phyloP scores from a whole-genome alignment of 495 filamentous ascomycete species.

The Acidiella bohemica region DNA sequence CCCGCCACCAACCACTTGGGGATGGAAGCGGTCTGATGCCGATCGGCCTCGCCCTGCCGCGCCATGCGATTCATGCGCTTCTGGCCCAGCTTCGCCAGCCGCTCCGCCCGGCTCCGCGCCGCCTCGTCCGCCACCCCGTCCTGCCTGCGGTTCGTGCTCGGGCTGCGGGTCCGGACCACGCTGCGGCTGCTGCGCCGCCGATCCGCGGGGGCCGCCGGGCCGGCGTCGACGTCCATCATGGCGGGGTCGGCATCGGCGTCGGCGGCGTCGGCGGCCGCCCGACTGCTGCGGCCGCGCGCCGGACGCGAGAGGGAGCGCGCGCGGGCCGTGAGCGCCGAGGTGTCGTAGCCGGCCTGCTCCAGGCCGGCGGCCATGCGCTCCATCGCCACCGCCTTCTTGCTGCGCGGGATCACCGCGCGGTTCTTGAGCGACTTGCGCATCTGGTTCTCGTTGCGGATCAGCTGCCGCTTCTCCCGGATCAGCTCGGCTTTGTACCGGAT shows the following conservation, averaged over 20 bases:
- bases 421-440: constrained; percentile 95
- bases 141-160: constrained; percentile 63
- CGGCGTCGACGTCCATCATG: constrained; percentile 74
- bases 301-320: constrained; percentile 35
- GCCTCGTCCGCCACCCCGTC: constrained; percentile 57
- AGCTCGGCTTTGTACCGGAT: constrained; percentile 80
- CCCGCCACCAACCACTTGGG: constrained; percentile 80
- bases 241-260: constrained; percentile 36
- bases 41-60: constrained; percentile 87
- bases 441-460: constrained; percentile 82
- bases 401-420: constrained; percentile 74
- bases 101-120: constrained; percentile 65
- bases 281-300: constrained; percentile 53
- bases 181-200: constrained; percentile 29
- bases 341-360: constrained; percentile 73
- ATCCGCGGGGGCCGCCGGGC: constrained; percentile 20
- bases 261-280: constrained; percentile 29
- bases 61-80: constrained; percentile 98
- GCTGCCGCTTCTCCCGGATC: constrained; percentile 78
- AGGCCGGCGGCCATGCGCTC: constrained; percentile 74
- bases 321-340: constrained; percentile 54
- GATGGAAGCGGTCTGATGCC: constrained; percentile 67
- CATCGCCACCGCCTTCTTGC: constrained; percentile 57
- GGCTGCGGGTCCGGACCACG: constrained; percentile 56
- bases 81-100: constrained; percentile 74